A percentile compares a stretch with the other conserved stretches of the same genome.
These are phyloP conservation scores for Lotmaria passim DNA, from an alignment of 208 protist genomes.

Conservation along the genomic window DNA sequence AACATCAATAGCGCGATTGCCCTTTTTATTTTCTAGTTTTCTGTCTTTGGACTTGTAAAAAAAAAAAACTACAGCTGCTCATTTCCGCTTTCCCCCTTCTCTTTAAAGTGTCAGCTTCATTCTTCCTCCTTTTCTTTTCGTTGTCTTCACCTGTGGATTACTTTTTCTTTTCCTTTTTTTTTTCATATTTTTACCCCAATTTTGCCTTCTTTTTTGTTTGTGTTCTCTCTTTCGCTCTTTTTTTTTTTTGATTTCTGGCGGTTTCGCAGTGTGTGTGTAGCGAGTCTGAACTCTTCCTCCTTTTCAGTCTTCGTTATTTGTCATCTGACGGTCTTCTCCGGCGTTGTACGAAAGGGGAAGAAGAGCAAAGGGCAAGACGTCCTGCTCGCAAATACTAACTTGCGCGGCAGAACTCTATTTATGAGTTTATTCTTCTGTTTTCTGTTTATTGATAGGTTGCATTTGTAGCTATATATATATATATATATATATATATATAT, in stretches of 20 bases:
- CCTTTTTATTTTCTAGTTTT: slow-evolving; percentile 31
- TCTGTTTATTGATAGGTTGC: too few relatives aligned
- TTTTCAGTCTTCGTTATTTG: too few relatives aligned
- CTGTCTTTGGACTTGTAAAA: slow-evolving; percentile 16
- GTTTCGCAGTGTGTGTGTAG: too few relatives aligned
- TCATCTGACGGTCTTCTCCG: too few relatives aligned
- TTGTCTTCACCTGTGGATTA: not conserved
- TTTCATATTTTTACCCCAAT: not conserved
- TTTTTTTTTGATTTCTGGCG: not conserved
- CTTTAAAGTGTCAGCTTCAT: slow-evolving; percentile 5
- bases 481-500: too few relatives aligned
- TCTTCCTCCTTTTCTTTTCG: slow-evolving; percentile 1
- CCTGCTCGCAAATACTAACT: too few relatives aligned
- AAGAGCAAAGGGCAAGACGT: too few relatives aligned
- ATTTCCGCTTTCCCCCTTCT: slow-evolving; percentile 8
- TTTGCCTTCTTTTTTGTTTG: not conserved
- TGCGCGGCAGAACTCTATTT: too few relatives aligned
- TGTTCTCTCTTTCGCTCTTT: not conserved
- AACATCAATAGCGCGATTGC: not conserved
- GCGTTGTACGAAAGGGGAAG: too few relatives aligned
- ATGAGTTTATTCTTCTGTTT: too few relatives aligned
- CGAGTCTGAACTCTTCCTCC: too few relatives aligned
- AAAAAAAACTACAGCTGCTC: slow-evolving; percentile 9
- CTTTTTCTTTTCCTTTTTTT: not conserved
- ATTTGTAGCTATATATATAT: too few relatives aligned